Conservation (phyloP, 371 early-diverging fungal genomes). For the Enteropsectra breve region DNA sequence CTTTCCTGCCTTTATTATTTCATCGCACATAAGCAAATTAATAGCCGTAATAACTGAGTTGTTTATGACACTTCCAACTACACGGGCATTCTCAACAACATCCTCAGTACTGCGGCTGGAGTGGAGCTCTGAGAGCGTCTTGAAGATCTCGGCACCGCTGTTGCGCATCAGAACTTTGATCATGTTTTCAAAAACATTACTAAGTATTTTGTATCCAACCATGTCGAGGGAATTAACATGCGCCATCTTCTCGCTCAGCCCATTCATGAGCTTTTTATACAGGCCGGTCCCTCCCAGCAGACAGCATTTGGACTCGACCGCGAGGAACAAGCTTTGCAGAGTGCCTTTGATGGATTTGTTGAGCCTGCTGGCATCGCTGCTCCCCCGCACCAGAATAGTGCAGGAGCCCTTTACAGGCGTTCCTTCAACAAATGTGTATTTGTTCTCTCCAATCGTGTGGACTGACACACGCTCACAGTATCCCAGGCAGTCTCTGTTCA, state of each 20-base stretch:
- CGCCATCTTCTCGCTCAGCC: constrained; percentile 17
- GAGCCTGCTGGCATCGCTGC: constrained; percentile 85
- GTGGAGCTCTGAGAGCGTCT: constrained; percentile 31
- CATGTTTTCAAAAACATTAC: constrained; percentile 28
- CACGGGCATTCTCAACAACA: constrained; percentile 91
- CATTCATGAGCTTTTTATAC: constrained; percentile 65
- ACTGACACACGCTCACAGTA: constrained; percentile 85
- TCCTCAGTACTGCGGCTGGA: constrained; percentile 63
- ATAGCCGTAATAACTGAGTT: constrained; percentile 71
- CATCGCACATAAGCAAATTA: constrained; percentile 93
- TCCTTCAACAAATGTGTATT: constrained; percentile 97
- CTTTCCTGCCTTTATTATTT: constrained; percentile 80
- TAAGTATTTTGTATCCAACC: constrained; percentile 45
- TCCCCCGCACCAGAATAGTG: constrained; percentile 89
- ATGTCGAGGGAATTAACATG: constrained; percentile 26
- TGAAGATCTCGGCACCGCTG: constrained; percentile 35
- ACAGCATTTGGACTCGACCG: constrained; percentile 77
- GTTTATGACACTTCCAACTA: constrained; percentile 75
- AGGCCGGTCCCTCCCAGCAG: constrained; percentile 91
- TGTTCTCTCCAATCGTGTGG: constrained; percentile 90
- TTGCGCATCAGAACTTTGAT: constrained; percentile 48
- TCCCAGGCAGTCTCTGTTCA: constrained; percentile 75
- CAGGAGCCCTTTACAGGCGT: constrained; percentile 68
- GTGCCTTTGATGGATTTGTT: constrained; percentile 93
- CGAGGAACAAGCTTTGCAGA: constrained; percentile 86